Evolutionary conservation across 352 stramenopile genomes (phyloP), one percentile per base, ranked within the genome.

Genomic region (Blastocystis sp.): DNA sequence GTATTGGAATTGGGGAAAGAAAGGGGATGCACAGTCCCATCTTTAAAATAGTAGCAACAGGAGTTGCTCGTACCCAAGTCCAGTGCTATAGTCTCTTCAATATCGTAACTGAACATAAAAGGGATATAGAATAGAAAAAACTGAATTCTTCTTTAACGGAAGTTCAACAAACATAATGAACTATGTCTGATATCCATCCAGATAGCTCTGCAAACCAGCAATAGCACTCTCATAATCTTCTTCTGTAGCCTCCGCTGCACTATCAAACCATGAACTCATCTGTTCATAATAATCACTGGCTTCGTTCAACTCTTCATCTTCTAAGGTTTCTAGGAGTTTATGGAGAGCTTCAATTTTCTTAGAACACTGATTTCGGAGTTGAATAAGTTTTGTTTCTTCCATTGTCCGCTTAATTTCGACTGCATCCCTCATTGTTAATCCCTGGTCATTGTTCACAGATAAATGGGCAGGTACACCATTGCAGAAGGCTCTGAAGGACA

Each of bases 11-110:
- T 95, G 90, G 98, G 95, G n/a, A 98, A 95, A 62, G 95, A 94
- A 33, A 84, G 22, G 40, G 68, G 42, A 35, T 17, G 1, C 0
- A 42, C 1, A 30, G 57, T 5, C 92, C 98, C 96, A 90, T 98
- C 98, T 91, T 98, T 95, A 95, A 95, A 98, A 53, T 98, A 95
- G 44, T 95, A 95, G 59, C 98, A 95, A 87, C 96, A 98, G 82
- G 94, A 97, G 93, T 98, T 98, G 48, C 95, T 98, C 78, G 96
- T 98, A 57, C 95, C 96, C 60, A 98, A 93, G 92, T 98, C 96
- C 90, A 98, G 98, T 89, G 96, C 96, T 9, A 84, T 84, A 37
- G 22, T 44, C 7, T 68, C 35, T 56, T 68, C 53, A n/a, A 84
- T 68, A 68, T 81, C 51, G n/a, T 76, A 44, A n/a, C 19, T 84